A percentile compares a stretch with the other conserved stretches of the same genome.
Conservation (phyloP, 1,284 basidiomycete genomes). For the Neolentinus lepideus region DNA sequence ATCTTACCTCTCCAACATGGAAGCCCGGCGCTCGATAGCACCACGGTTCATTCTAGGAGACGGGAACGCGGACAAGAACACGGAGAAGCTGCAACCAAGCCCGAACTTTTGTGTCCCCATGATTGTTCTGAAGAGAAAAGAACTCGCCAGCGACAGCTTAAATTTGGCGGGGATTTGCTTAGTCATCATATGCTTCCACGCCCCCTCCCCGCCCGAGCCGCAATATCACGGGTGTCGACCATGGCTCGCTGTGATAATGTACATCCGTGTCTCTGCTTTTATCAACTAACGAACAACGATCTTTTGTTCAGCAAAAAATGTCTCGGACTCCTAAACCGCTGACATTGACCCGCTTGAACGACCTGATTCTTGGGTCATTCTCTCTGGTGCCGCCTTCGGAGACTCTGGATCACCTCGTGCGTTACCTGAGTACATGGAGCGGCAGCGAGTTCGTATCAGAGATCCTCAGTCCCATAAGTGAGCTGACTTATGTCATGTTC, state of each 20-base stretch:
- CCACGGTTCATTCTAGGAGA: constrained; percentile 60
- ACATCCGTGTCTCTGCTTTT: neutral
- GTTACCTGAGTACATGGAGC: constrained; percentile 73
- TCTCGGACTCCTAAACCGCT: constrained; percentile 26
- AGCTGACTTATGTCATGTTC: neutral
- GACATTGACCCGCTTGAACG: constrained; percentile 41
- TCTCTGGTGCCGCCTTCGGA: constrained; percentile 47
- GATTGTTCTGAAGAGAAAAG: constrained; percentile 41
- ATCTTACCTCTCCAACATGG: constrained; percentile 20
- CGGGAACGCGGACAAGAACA: constrained; percentile 87
- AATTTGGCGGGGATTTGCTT: constrained; percentile 8
- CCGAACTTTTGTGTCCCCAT: constrained; percentile 85
- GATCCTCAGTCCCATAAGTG: constrained; percentile 4
- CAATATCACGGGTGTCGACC: neutral
- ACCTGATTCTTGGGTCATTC: constrained; percentile 59
- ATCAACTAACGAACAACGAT: no score
- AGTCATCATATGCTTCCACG: constrained; percentile 18
- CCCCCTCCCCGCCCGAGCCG: neutral
- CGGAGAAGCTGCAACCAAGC: constrained; percentile 67
- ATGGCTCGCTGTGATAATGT: neutral
- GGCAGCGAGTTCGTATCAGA: constrained; percentile 66
- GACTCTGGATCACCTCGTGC: constrained; percentile 60
- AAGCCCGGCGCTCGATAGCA: constrained; percentile 26
- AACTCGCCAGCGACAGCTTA: constrained; percentile 7
- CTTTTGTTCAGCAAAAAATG: no score